Evolutionary conservation across 768 basidiomycete species (phyloP), one percentile per base, ranked within the genome.

Genomic region (Dictyophora rubrovolvata): DNA sequence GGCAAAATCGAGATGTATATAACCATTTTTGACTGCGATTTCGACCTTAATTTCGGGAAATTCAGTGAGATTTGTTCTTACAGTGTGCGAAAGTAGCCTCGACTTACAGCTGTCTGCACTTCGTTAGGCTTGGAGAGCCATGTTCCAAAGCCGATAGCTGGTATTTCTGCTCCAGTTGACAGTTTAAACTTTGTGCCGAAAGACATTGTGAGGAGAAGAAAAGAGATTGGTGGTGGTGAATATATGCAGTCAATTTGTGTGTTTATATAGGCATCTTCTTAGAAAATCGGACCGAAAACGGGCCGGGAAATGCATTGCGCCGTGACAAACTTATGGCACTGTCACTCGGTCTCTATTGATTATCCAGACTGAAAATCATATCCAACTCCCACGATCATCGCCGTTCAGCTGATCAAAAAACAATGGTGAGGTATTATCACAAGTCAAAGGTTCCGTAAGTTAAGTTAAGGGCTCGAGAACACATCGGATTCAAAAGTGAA

Each of bases 1-100:
- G 2, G 90, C 91, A 18, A 88, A 79, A 70, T 94, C 91, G 63
- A 94, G 80, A 71, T 94, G 91, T 53, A 88, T 78, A 69, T 92
- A 93, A 0, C 89, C 89, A 28, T 79, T 78, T 55, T 78, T 75
- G 35, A 93, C 77, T 28, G 91, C 90, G 64, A 77, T 75, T 69
- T 87, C 86, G 54, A 89, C 86, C 88, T 89, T 61, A 7, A 47
- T 22, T 10, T 11, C 6, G 54, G 48, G n/a, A 2, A 18, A 6
- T 47, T 1, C 17, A 55, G 17, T 14, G 7, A 34, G 22, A 3
- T 8, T 22, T 28, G 20, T 51, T 56, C 1, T 28, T 28, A 28
- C 23, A 36, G 12, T 21, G 22, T 48, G 20, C 48, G 4, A 46
- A 33, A 14, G 10, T 9, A 28, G 14, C 22, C 17, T 17, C 22